phyloP scores from a whole-genome alignment of 768 basidiomycete genomes.

The Mrakia frigida region DNA sequence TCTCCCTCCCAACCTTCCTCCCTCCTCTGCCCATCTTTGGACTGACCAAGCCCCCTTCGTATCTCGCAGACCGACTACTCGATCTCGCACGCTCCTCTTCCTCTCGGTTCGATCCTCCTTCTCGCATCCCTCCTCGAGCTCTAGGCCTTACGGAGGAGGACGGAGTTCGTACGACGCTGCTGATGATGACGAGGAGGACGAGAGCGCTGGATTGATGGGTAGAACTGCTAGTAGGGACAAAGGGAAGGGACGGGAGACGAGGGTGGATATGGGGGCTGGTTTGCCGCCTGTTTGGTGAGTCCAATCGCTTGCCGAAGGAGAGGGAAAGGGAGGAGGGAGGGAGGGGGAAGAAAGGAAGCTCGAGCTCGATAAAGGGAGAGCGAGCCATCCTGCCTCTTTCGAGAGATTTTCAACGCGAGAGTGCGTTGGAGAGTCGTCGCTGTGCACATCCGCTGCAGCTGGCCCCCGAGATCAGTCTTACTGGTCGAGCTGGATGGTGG shows the following conservation, averaged over 20 bases:
- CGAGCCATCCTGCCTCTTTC: too few species aligned
- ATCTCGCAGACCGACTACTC: constrained; percentile 48
- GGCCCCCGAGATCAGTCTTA: too few species aligned
- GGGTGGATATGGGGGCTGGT: constrained; percentile 59
- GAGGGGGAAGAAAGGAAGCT: background rate
- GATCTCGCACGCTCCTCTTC: constrained; percentile 86
- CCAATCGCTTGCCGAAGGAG: constrained; percentile 28
- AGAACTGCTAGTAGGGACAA: constrained; percentile 31
- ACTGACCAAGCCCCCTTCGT: background rate
- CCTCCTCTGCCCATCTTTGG: background rate
- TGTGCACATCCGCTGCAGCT: too few species aligned
- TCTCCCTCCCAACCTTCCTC: background rate
- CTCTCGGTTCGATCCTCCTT: constrained; percentile 82
- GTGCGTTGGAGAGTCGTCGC: too few species aligned
- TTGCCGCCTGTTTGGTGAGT: constrained; percentile 81
- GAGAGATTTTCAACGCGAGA: too few species aligned
- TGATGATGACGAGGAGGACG: constrained; percentile 52
- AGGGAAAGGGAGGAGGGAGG: background rate
- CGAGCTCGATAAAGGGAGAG: background rate
- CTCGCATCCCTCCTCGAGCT: constrained; percentile 44
- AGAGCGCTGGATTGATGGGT: constrained; percentile 37
- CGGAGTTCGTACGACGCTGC: constrained; percentile 37
- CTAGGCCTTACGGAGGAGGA: constrained; percentile 20
- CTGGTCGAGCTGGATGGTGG: too few species aligned
- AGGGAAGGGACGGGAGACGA: constrained; percentile 38